Evolutionary conservation across 768 basidiomycete species (phyloP).

Genomic region (Tephrocybe sp.): DNA sequence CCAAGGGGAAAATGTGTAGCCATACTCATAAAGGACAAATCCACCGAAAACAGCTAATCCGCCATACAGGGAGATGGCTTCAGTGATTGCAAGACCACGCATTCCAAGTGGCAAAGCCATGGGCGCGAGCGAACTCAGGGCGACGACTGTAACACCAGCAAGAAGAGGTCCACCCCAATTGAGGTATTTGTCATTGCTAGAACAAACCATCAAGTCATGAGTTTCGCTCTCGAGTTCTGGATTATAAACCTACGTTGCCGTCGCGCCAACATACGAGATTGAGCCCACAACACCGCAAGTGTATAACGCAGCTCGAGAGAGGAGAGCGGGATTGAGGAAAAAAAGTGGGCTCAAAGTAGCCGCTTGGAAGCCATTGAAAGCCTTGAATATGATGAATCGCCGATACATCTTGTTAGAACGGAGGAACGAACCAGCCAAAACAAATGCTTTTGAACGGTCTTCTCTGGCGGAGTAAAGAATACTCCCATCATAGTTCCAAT

Average conservation of each 20-base stretch:
- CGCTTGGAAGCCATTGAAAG: conserved; percentile 85
- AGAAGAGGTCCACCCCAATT: conserved; percentile 87
- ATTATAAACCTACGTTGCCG: conserved; percentile 70
- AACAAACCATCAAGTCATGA: too few relatives aligned
- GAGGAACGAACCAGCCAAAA: conserved; percentile 69
- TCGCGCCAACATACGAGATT: conserved; percentile 85
- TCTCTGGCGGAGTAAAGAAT: conserved; percentile 77
- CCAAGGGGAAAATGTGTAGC: background rate
- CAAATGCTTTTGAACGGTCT: conserved; percentile 70
- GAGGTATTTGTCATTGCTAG: conserved; percentile 76
- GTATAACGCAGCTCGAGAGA: conserved; percentile 86
- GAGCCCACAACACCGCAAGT: conserved; percentile 86
- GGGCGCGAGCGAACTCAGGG: conserved; percentile 83
- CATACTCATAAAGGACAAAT: conserved; percentile 86
- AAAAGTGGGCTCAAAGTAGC: conserved; percentile 87
- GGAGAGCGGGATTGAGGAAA: conserved; percentile 82
- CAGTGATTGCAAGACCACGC: conserved; percentile 72
- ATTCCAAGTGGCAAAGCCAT: conserved; percentile 86
- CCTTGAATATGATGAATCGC: conserved; percentile 36
- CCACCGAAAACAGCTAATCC: conserved; percentile 87
- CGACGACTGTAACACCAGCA: conserved; percentile 87
- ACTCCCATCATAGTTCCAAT: conserved; percentile 88
- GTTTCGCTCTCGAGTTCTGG: too few relatives aligned
- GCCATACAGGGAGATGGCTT: conserved; percentile 82
- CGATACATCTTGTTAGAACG: background rate